Conservation (phyloP, 1,284 basidiomycete species). For the Rhodotorula mucilaginosa region DNA sequence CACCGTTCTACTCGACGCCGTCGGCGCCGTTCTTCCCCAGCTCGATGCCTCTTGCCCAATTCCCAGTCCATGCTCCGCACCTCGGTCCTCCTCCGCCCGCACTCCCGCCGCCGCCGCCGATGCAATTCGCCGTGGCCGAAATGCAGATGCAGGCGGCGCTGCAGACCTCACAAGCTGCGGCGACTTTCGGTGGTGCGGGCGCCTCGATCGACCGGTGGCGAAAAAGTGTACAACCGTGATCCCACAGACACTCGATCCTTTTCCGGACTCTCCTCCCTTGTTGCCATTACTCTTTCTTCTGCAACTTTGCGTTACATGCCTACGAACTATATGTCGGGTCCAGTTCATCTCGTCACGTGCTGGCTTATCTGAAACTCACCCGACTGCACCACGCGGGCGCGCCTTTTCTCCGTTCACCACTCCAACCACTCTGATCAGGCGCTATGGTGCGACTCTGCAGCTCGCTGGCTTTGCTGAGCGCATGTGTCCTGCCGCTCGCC, state of each 20-base stretch:
- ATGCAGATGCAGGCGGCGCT: constrained; percentile 31
- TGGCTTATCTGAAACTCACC: neutral
- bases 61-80: neutral
- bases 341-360: neutral
- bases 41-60: neutral
- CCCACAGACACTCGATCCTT: constrained; percentile 2
- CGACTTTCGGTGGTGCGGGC: neutral
- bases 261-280: neutral
- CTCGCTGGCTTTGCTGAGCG: constrained; percentile 8
- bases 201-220: constrained; percentile 25
- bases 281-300: neutral
- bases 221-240: constrained; percentile 2
- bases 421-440: neutral
- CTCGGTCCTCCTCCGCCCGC: neutral
- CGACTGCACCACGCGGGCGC: neutral
- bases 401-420: neutral
- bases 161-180: neutral
- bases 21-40: neutral
- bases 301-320: neutral
- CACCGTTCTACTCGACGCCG: neutral
- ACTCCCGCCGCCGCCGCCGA: neutral
- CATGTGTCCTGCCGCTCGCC: neutral
- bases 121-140: constrained; percentile 26
- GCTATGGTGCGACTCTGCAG: constrained; percentile 4
- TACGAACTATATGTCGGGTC: too few species aligned